These are phyloP conservation scores for Nymphaea colorata DNA, from an alignment of 164 flowering plant genomes.

Conservation along the genomic window DNA sequence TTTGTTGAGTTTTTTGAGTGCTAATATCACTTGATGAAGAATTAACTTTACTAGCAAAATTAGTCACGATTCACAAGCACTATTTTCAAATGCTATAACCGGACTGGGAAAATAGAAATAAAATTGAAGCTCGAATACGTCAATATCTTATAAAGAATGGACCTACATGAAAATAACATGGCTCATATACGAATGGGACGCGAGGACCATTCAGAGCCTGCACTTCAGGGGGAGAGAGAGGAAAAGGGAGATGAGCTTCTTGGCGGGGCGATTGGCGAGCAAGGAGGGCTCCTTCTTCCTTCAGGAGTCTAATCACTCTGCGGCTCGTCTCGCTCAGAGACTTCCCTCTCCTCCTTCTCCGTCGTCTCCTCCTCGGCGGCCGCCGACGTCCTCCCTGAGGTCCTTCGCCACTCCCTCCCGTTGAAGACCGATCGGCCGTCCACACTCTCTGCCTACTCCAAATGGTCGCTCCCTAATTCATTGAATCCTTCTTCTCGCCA, in stretches of 20 bases:
- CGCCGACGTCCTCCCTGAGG: conserved; percentile 81
- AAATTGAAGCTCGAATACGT: too few species aligned
- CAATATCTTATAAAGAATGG: too few species aligned
- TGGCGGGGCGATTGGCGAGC: conserved; percentile 74
- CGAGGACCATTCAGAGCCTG: too few species aligned
- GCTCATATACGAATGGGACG: background rate
- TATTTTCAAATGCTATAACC: too few species aligned
- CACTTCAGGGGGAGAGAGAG: too few species aligned
- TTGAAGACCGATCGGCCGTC: conserved; percentile 27
- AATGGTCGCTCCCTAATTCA: conserved; percentile 34
- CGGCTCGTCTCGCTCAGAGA: conserved; percentile 36
- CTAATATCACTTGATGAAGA: too few species aligned
- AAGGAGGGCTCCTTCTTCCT: conserved; percentile 67
- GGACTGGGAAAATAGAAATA: too few species aligned
- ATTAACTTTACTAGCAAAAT: too few species aligned
- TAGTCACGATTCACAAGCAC: too few species aligned
- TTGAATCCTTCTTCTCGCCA: conserved; percentile 13
- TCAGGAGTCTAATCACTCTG: conserved; percentile 80
- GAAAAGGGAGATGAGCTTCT: conserved; percentile 77
- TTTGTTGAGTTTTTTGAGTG: too few species aligned
- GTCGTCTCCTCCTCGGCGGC: background rate
- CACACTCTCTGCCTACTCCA: conserved; percentile 31
- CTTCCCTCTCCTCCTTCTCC: conserved; percentile 12
- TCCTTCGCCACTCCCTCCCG: conserved; percentile 75
- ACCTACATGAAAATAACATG: too few species aligned